A percentile compares a stretch with the other conserved stretches of the same genome.
Conservation (phyloP, 495 filamentous ascomycete species). For the Penicillium longicatenatum region DNA sequence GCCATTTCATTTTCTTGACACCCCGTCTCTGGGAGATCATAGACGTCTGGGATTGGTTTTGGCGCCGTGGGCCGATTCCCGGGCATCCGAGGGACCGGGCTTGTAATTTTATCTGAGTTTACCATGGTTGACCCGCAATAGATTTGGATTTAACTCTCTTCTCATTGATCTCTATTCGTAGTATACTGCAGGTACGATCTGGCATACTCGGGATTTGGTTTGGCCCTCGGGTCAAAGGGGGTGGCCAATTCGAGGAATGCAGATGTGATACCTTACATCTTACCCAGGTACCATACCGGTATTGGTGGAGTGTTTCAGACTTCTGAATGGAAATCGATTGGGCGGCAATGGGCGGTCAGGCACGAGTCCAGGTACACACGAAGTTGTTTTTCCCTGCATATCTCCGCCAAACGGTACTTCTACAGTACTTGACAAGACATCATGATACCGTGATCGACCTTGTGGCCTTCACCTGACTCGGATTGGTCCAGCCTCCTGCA, state of each 20-base stretch:
- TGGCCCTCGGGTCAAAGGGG: conserved; percentile 4
- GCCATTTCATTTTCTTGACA: conserved; percentile 24
- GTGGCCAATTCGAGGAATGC: conserved; percentile 1
- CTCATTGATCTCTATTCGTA: background rate
- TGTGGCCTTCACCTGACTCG: conserved; percentile 18
- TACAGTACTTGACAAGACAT: conserved; percentile 3
- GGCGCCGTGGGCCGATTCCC: conserved; percentile 31
- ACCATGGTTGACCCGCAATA: conserved; percentile 34
- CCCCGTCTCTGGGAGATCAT: conserved; percentile 27
- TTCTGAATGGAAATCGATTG: conserved; percentile 3
- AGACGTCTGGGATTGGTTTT: conserved; percentile 29
- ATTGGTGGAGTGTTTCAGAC: conserved; percentile 6
- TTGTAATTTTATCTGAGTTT: conserved; percentile 46
- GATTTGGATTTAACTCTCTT: conserved; percentile 26
- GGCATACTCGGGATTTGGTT: background rate
- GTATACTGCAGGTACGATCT: conserved; percentile 18
- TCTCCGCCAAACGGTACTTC: background rate
- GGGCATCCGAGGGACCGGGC: conserved; percentile 34
- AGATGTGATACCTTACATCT: conserved; percentile 4
- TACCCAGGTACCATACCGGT: background rate
- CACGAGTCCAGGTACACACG: background rate
- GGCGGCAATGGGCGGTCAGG: conserved; percentile 23
- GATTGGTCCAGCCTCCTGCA: conserved; percentile 34
- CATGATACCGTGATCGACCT: conserved; percentile 6
- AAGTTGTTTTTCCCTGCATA: background rate